Percentiles rank a stretch among this genome's conserved stretches.
Evolutionary conservation across 257 asterid genomes (phyloP).

Genomic region (Anisodus tanguticus): DNA sequence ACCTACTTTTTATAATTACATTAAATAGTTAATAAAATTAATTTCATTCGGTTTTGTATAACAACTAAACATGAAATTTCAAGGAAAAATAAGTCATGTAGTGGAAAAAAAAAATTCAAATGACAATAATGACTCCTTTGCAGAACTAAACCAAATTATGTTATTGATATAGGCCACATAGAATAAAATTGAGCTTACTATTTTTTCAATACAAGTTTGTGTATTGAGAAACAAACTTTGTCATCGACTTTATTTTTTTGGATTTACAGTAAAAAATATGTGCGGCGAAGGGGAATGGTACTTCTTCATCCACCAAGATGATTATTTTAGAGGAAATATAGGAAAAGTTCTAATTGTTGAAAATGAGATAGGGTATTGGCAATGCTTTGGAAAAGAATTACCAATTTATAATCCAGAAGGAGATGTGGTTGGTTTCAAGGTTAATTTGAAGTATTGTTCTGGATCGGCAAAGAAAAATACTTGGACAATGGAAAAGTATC

Average conservation of each 20-base stretch:
- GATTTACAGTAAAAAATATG: neutral
- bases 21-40: too few relatives aligned
- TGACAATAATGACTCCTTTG: neutral
- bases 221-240: neutral
- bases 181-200: neutral
- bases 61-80: neutral
- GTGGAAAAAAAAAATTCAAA: neutral
- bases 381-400: conserved; percentile 36
- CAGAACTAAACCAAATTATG: neutral
- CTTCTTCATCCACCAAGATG: conserved; percentile 36
- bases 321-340: conserved; percentile 11
- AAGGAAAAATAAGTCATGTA: neutral
- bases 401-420: conserved; percentile 35
- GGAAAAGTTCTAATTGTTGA: conserved; percentile 21
- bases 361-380: conserved; percentile 40
- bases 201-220: neutral
- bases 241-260: neutral
- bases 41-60: too few relatives aligned
- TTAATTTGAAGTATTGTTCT: conserved; percentile 28
- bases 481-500: conserved; percentile 47
- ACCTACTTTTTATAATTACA: too few relatives aligned
- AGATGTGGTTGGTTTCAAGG: conserved; percentile 37
- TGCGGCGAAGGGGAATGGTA: conserved; percentile 33
- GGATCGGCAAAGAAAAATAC: conserved; percentile 32
- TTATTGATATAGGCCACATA: neutral